Evolutionary conservation across 495 filamentous ascomycete genomes (phyloP).

Genomic region (Penicillium subrubescens): DNA sequence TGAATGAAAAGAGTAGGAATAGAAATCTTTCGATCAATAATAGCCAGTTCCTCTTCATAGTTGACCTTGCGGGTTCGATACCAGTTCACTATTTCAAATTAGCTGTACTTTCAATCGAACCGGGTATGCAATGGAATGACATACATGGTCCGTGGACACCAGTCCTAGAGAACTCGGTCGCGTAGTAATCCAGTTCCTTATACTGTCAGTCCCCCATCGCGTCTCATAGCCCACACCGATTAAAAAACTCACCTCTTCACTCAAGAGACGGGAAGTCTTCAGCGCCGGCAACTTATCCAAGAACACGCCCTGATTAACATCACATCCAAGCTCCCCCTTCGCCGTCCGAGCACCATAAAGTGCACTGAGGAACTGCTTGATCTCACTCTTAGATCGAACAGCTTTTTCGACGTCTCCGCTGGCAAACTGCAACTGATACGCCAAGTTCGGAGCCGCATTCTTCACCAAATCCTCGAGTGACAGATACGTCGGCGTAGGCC

Average conservation of each 20-base stretch:
- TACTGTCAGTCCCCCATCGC: neutral
- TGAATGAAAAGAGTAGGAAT: constrained; percentile 75
- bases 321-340: constrained; percentile 56
- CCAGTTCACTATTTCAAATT: constrained; percentile 64
- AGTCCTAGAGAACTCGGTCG: constrained; percentile 63
- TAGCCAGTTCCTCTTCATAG: constrained; percentile 69
- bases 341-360: constrained; percentile 66
- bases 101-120: neutral
- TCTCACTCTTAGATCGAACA: constrained; percentile 55
- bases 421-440: constrained; percentile 79
- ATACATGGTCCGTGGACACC: constrained; percentile 76
- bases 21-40: constrained; percentile 52
- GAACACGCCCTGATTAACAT: constrained; percentile 56
- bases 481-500: constrained; percentile 51
- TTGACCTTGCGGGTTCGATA: constrained; percentile 75
- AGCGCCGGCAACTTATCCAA: constrained; percentile 54
- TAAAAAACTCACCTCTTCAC: constrained; percentile 51
- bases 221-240: no score
- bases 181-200: constrained; percentile 78
- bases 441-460: constrained; percentile 67
- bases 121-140: constrained; percentile 15
- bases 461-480: constrained; percentile 57
- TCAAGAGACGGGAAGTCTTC: constrained; percentile 56
- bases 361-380: constrained; percentile 67
- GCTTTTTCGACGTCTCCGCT: constrained; percentile 64